Evolutionary conservation across 352 stramenopile species (phyloP).

Genomic region (Globisporangium yorkense): DNA sequence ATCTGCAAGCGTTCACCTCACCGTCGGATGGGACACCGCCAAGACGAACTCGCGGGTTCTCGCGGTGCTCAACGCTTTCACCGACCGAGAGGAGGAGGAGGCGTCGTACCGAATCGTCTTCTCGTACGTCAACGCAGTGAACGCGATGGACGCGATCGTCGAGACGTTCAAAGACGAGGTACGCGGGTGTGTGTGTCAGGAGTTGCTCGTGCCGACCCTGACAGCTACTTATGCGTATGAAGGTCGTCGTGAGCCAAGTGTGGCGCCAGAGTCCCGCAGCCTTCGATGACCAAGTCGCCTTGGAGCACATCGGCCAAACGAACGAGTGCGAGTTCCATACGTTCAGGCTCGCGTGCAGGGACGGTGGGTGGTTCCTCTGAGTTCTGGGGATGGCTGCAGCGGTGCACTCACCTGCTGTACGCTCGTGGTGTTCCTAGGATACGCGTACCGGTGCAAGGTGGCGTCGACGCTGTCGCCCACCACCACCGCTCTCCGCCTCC

Average conservation of each 20-base stretch:
- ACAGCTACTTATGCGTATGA: too few species aligned
- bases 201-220: too few species aligned
- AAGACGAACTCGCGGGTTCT: conserved; percentile 21
- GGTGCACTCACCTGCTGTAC: neutral
- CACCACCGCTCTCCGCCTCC: conserved; percentile 17
- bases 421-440: conserved; percentile 4
- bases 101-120: conserved; percentile 39
- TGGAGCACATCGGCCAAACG: conserved; percentile 22
- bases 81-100: conserved; percentile 9
- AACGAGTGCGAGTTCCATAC: conserved; percentile 36
- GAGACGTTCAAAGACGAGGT: conserved; percentile 38
- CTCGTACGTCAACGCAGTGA: conserved; percentile 26
- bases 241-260: conserved; percentile 11
- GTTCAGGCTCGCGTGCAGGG: conserved; percentile 21
- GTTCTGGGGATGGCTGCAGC: neutral
- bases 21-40: conserved; percentile 31
- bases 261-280: conserved; percentile 12
- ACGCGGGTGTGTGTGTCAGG: neutral
- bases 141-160: conserved; percentile 39
- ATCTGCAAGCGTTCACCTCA: conserved; percentile 15
- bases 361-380: conserved; percentile 6
- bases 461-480: conserved; percentile 19
- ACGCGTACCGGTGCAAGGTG: conserved; percentile 34
- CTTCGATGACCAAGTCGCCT: conserved; percentile 16
- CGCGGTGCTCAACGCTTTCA: conserved; percentile 30